These are phyloP conservation scores for Phytophthora aleatoria DNA, from an alignment of 352 stramenopile species.

Conservation along the genomic window DNA sequence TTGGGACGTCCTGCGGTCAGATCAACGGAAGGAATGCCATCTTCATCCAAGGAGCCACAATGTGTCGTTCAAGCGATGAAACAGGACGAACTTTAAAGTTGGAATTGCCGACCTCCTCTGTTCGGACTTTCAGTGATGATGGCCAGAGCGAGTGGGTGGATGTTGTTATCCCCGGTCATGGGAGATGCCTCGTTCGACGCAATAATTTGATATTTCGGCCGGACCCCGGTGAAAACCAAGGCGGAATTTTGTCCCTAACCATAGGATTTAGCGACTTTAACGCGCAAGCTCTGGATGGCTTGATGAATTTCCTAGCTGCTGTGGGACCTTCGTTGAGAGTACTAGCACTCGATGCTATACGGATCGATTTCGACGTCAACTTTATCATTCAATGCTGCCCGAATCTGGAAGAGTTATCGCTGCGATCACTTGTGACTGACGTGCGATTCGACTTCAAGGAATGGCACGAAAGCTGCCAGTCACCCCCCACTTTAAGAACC, in stretches of 20 bases:
- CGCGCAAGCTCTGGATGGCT: not conserved
- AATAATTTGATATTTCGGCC: conserved; percentile 7
- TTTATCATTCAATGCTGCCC: conserved; percentile 11
- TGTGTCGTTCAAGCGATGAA: not conserved
- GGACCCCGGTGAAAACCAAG: not conserved
- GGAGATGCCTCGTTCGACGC: conserved; percentile 7
- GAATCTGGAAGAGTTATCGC: conserved; percentile 14
- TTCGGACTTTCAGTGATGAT: conserved; percentile 16
- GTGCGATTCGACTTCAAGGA: conserved; percentile 1
- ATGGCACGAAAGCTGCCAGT: not conserved
- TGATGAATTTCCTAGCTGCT: not conserved
- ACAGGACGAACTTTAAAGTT: not conserved
- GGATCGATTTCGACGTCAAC: not conserved
- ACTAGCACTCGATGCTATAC: conserved; percentile 3
- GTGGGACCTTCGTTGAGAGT: conserved; percentile 4
- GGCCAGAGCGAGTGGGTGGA: conserved; percentile 11
- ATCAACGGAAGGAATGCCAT: not conserved
- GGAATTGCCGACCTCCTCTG: not conserved
- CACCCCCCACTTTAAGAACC: not conserved
- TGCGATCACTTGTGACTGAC: conserved; percentile 5
- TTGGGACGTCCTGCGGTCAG: not conserved
- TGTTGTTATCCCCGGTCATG: conserved; percentile 12
- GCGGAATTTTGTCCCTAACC: conserved; percentile 6
- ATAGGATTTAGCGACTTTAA: conserved; percentile 5
- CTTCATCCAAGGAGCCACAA: not conserved